These are phyloP conservation scores for Ichthyophthirius multifiliis DNA, from an alignment of 169 alveolate species.

Conservation along the genomic window DNA sequence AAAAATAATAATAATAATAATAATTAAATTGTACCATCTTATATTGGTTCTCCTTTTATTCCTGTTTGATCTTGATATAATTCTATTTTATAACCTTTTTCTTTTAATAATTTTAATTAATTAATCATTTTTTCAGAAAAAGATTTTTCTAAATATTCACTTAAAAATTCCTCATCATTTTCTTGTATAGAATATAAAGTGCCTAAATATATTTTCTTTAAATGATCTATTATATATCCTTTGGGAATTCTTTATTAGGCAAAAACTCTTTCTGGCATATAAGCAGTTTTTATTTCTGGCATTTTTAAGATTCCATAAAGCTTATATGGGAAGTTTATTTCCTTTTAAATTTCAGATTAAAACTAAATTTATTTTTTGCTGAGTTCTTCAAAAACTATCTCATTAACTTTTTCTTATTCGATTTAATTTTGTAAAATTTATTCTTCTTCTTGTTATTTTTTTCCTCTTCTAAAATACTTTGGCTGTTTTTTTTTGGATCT, in stretches of 20 bases:
- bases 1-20: too few species aligned
- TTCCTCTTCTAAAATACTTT: too few species aligned
- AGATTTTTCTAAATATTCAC: conserved; percentile 42
- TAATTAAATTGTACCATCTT: not conserved
- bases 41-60: conserved; percentile 50
- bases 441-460: too few species aligned
- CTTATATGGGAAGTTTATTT: conserved; percentile 50
- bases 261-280: conserved; percentile 49
- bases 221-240: conserved; percentile 44
- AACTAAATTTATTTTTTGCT: conserved; percentile 26
- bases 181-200: conserved; percentile 37
- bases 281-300: conserved; percentile 45
- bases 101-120: conserved; percentile 17
- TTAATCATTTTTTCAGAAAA: conserved; percentile 40
- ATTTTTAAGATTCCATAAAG: conserved; percentile 48
- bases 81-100: conserved; percentile 6
- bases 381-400: conserved; percentile 6
- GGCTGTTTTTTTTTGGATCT: too few species aligned
- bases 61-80: conserved; percentile 48
- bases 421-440: too few species aligned
- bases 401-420: too few species aligned
- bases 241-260: conserved; percentile 47
- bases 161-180: conserved; percentile 45
- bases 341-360: conserved; percentile 29
- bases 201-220: conserved; percentile 49